These are phyloP conservation scores for Sarcocystis neurona DNA, from an alignment of 169 alveolate species.

Conservation along the genomic window DNA sequence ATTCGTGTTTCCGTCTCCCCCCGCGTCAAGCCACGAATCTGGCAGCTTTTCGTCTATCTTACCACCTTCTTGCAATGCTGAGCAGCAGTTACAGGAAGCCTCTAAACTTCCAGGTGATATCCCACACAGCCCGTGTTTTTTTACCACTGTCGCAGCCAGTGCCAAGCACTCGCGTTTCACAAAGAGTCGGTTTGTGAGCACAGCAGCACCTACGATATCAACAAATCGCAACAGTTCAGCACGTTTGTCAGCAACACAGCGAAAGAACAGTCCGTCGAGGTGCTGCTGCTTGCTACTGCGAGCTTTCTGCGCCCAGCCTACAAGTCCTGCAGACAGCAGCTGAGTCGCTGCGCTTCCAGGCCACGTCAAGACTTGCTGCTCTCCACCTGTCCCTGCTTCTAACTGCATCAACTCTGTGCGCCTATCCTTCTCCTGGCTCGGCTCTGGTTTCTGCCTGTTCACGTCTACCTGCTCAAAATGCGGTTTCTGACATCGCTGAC, in stretches of 20 bases:
- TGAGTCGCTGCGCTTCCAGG: slow-evolving; percentile 34
- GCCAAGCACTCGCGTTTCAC: slow-evolving; percentile 9
- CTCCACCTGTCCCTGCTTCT: too few species aligned
- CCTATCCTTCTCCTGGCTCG: not conserved
- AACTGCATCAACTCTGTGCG: not conserved
- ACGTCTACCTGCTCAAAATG: too few species aligned
- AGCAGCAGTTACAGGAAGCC: too few species aligned
- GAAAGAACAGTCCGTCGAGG: slow-evolving; percentile 14
- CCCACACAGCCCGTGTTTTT: too few species aligned
- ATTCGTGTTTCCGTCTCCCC: too few species aligned
- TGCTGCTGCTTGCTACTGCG: slow-evolving; percentile 37
- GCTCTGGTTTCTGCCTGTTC: too few species aligned
- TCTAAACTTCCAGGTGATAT: too few species aligned
- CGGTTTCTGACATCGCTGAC: too few species aligned
- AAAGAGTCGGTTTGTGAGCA: not conserved
- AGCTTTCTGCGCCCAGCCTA: not conserved
- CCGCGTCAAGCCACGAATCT: too few species aligned
- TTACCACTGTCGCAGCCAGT: slow-evolving; percentile 16
- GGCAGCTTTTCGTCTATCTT: too few species aligned
- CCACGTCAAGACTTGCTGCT: too few species aligned
- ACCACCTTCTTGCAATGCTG: too few species aligned
- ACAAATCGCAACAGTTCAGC: not conserved
- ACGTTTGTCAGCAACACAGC: slow-evolving; percentile 3
- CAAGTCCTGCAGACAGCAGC: not conserved
- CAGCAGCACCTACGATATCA: slow-evolving; percentile 5